These are phyloP conservation scores for Arthrobotrys entomopaga DNA, from an alignment of 2,329 filamentous ascomycete species.

Conservation along the genomic window DNA sequence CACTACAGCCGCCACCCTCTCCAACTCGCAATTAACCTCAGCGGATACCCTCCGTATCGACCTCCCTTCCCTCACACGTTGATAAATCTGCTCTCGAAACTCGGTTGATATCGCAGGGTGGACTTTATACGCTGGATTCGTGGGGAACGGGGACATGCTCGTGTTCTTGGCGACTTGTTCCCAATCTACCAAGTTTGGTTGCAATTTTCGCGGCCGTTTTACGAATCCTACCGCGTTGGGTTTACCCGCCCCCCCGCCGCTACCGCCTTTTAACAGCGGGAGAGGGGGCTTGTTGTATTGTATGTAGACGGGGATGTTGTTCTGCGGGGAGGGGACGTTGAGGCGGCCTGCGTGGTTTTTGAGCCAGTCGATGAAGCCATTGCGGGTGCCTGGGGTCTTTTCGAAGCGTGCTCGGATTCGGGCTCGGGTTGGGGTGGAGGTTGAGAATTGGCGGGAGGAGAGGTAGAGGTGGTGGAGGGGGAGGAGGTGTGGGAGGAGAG, in stretches of 20 bases:
- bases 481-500: constrained; percentile 42
- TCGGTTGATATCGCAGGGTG: constrained; percentile 78
- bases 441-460: constrained; percentile 55
- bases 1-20: constrained; percentile 84
- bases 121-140: constrained; percentile 76
- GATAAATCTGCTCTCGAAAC: constrained; percentile 79
- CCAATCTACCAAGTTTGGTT: constrained; percentile 19
- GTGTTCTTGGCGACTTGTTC: constrained; percentile 5
- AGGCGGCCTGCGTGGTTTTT: constrained; percentile 53
- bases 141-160: constrained; percentile 68
- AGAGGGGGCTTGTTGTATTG: constrained; percentile 53
- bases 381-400: constrained; percentile 54
- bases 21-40: constrained; percentile 80
- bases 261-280: constrained; percentile 25
- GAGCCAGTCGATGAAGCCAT: constrained; percentile 57
- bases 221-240: constrained; percentile 44
- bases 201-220: constrained; percentile 1
- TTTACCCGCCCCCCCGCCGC: too few relatives aligned
- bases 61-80: constrained; percentile 73
- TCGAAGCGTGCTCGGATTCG: constrained; percentile 40
- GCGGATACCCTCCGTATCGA: constrained; percentile 81
- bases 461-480: constrained; percentile 42
- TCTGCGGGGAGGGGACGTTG: constrained; percentile 49
- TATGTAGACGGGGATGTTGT: constrained; percentile 55
- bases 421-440: constrained; percentile 32